A percentile compares a stretch with the other conserved stretches of the same genome.
Evolutionary conservation across 768 basidiomycete genomes (phyloP).

Genomic region (Podaxis sp.): DNA sequence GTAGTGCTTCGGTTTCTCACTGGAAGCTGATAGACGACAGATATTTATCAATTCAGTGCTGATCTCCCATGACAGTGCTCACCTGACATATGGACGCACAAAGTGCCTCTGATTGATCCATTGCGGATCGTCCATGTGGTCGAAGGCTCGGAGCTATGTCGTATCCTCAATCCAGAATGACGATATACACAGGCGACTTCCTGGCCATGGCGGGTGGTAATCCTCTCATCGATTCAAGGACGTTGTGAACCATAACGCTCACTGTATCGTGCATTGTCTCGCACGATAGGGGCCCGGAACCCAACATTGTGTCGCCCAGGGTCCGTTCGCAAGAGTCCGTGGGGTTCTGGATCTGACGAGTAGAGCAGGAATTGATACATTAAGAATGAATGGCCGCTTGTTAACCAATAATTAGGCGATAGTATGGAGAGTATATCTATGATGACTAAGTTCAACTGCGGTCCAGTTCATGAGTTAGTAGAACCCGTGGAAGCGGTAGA

Average conservation of each 20-base stretch:
- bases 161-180: too few species aligned
- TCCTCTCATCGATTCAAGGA: neutral
- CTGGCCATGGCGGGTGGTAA: neutral
- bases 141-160: neutral
- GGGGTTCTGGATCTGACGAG: neutral
- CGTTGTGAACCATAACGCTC: neutral
- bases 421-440: slow-evolving; percentile 2
- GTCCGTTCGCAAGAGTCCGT: neutral
- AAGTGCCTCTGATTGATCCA: neutral
- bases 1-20: neutral
- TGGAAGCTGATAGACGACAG: neutral
- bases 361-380: neutral
- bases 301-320: neutral
- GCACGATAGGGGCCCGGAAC: neutral
- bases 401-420: slow-evolving; percentile 10
- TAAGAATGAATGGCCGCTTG: neutral
- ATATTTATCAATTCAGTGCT: neutral
- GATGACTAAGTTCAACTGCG: neutral
- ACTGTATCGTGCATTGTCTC: neutral
- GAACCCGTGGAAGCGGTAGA: neutral
- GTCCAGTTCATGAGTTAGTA: slow-evolving; percentile 3
- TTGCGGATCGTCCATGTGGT: neutral
- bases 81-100: neutral
- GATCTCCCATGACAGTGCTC: neutral
- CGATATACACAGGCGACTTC: neutral